Conservation (phyloP, 306 rosid genomes). For the Cucumis melo region DNA sequence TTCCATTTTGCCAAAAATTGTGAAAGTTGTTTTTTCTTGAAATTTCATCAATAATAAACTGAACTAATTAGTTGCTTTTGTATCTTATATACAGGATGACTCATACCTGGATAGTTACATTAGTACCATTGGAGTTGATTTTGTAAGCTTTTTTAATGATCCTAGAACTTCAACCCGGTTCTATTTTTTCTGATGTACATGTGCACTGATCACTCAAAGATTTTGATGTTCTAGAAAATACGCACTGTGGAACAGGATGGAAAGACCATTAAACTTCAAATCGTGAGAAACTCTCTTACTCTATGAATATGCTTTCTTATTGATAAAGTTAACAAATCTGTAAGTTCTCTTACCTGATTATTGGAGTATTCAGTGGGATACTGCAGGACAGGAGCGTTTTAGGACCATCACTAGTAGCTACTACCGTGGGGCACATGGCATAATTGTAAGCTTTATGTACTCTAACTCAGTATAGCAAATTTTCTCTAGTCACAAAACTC, state of each 20-base stretch:
- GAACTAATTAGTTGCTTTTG: background rate
- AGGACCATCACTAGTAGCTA: slow-evolving; percentile 48
- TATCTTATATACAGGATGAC: slow-evolving; percentile 24
- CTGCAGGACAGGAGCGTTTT: slow-evolving; percentile 52
- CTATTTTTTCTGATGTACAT: background rate
- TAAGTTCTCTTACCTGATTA: background rate
- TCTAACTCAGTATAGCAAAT: background rate
- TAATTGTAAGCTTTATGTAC: slow-evolving; percentile 22
- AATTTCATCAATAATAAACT: background rate
- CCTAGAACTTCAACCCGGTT: background rate
- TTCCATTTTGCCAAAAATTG: background rate
- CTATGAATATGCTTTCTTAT: background rate
- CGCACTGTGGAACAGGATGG: slow-evolving; percentile 50
- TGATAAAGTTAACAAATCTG: background rate
- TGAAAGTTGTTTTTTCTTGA: background rate
- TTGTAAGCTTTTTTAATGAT: slow-evolving; percentile 21
- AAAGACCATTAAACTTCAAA: slow-evolving; percentile 45
- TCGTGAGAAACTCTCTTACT: slow-evolving; percentile 18
- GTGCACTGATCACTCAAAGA: background rate
- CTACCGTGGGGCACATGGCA: slow-evolving; percentile 55
- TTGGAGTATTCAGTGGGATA: slow-evolving; percentile 27
- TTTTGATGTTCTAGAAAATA: slow-evolving; percentile 23
- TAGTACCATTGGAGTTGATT: slow-evolving; percentile 49
- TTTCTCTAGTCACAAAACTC: background rate
- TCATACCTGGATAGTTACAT: slow-evolving; percentile 44